These are phyloP conservation scores for Clavispora asparagi DNA, from an alignment of 805 yeast species.

Conservation along the genomic window DNA sequence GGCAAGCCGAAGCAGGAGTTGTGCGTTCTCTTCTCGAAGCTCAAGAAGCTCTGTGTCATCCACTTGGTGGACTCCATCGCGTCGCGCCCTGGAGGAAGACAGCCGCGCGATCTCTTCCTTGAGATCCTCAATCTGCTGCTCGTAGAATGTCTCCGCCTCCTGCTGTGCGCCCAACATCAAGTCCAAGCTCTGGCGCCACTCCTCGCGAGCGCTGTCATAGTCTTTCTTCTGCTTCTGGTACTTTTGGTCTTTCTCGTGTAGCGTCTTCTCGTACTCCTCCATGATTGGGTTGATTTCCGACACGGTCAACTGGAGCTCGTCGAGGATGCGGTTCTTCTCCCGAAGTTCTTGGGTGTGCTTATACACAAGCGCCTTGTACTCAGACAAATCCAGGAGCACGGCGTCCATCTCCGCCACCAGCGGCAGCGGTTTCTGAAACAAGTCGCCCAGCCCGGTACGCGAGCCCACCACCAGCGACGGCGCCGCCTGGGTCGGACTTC, in stretches of 20 bases:
- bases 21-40: neutral
- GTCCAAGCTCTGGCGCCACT: conserved; percentile 54
- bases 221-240: conserved; percentile 42
- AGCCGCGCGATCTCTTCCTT: conserved; percentile 9
- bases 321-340: conserved; percentile 41
- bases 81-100: neutral
- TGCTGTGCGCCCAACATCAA: conserved; percentile 49
- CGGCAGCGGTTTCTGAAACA: neutral
- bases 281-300: conserved; percentile 44
- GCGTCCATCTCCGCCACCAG: conserved; percentile 1
- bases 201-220: conserved; percentile 51
- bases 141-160: conserved; percentile 48
- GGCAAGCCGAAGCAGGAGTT: neutral
- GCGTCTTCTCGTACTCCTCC: conserved; percentile 41
- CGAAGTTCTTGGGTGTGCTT: conserved; percentile 23
- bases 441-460: neutral
- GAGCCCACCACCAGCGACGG: neutral
- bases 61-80: neutral
- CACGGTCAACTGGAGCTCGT: conserved; percentile 45
- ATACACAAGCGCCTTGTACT: conserved; percentile 4
- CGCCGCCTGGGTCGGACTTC: neutral
- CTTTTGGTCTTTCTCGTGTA: conserved; percentile 42
- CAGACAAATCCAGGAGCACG: conserved; percentile 1
- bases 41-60: neutral
- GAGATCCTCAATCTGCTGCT: conserved; percentile 40